Base-by-base conservation (phyloP, 495 filamentous ascomycete genomes). In the Cercophora scortea region DNA sequence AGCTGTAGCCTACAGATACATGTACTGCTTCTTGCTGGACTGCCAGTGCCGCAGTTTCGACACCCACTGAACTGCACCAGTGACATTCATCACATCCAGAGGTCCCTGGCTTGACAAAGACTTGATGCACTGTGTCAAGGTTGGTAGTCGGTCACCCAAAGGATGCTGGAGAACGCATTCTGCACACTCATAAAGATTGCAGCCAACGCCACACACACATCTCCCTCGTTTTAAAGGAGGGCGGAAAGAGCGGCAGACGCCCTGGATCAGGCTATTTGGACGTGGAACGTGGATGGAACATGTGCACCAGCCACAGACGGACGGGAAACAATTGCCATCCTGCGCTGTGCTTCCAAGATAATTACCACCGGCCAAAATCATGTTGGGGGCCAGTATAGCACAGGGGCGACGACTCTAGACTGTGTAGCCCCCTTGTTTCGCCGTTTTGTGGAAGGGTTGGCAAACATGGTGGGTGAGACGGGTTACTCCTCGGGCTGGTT, bases 241-340 rank as follows among this genome's bases (percentile, higher is more conserved):
- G 25, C 2, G 25, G 25, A 2, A 25, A 25, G n/a, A 25, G 25
- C 25, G 25, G 47, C 33, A 33, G 16, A 50, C 12, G 3, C 6
- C 41, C 45, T 41, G 17, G 53, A 47, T 56, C 57, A 60, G 57
- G 57, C 59, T 61, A 54, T 61, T 58, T 58, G 50, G 47, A 59
- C 45, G 46, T 59, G 59, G 59, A 61, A 61, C 59, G 45, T 45
- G 45, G 43, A 55, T 61, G 59, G 59, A 61, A 61, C 59, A 51
- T 36, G 47, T 44, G 39, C 47, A 48, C 34, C 45, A 32, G 43
- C 36, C 15, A 49, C 34, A 32, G 34, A 16, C 42, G 39, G 34
- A 16, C 42, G 39, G 8, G 16, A 17, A 16, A 40, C 2, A 9
- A 39, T 44, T n/a, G 34, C 45, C 38, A 40, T 40, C 11, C 38